Evolutionary conservation across 2,329 filamentous ascomycete genomes (phyloP), one percentile per base, ranked within the genome.

Genomic region (Exserohilum turcica): DNA sequence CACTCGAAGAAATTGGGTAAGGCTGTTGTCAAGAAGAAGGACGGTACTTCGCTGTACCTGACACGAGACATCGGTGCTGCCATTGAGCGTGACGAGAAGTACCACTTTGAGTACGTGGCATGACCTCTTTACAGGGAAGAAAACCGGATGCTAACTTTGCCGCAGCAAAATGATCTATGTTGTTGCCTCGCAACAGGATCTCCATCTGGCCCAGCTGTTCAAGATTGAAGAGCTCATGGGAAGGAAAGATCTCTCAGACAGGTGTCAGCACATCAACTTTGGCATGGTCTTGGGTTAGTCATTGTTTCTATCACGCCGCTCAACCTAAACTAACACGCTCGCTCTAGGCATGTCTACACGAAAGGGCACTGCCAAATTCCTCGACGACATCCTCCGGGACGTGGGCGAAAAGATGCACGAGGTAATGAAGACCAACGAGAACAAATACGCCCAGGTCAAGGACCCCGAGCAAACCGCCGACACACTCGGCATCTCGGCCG

Each of bases 381-480:
- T 81, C n/a, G 76, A 78, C 63, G 77, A 82, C 74, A 79, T 79
- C 53, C 68, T 81, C 36, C 73, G 77, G 51, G 72, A 77, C 37
- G 91, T 95, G 6, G 91, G 85, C 63, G 93, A 97, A 49, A 91
- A 92, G 77, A 99, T 99, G 94, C 93, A 97, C 80, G 91, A 96
- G 57, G 91, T 95, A 45, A 99, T 99, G 94, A 86, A 80, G 76
- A 89, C 88, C 79, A 97, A 97, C 75, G 83, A 89, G 66, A 82
- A 84, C 70, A 99, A 99, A 81, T 99, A 97, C 76, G 79, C 86
- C 51, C 92, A 97, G 76, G 88, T 99, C 16, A 89, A 88, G 68
- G 82, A 97, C 74, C 93, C 93, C 0, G 86, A 86, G 48, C 83
- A 85, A 48, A 89, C 87, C 8, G 92, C 94, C 56, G 94, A 97